Conservation (phyloP, 2,329 filamentous ascomycete genomes). For the Aureobasidium sp. region DNA sequence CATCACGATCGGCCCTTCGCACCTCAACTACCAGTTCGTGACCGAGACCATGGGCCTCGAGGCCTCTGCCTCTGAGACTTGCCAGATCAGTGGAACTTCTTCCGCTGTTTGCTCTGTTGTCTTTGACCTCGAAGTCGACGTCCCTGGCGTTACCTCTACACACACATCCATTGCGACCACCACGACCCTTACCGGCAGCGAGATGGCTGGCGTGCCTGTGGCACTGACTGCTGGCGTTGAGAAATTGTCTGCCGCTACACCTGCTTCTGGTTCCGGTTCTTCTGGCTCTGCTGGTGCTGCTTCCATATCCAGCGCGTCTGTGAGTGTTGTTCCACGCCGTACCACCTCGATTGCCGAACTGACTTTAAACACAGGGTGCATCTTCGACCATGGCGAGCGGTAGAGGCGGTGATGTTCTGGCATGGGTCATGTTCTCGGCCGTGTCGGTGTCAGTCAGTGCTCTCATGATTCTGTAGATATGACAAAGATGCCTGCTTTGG, state of each 20-base stretch:
- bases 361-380: not conserved
- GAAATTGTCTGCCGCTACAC: conserved; percentile 2
- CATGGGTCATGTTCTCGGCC: conserved; percentile 4
- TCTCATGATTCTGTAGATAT: conserved; percentile 2
- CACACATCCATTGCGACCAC: not conserved
- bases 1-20: not conserved
- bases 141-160: not conserved
- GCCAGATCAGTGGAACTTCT: not conserved
- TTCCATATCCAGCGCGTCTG: not conserved
- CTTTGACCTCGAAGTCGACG: not conserved
- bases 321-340: not conserved
- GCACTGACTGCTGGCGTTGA: not conserved
- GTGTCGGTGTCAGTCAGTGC: not conserved
- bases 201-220: not conserved
- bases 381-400: conserved; percentile 1
- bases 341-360: not conserved
- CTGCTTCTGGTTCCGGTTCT: not conserved
- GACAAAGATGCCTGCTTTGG: too few species aligned
- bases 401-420: not conserved
- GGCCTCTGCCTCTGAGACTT: not conserved
- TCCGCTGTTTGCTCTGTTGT: not conserved
- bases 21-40: not conserved
- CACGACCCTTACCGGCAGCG: not conserved
- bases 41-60: not conserved
- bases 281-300: not conserved